A percentile compares a stretch with the other conserved stretches of the same genome.
These are phyloP conservation scores for Collybiopsis confluens DNA, from an alignment of 768 basidiomycete species.

Conservation along the genomic window DNA sequence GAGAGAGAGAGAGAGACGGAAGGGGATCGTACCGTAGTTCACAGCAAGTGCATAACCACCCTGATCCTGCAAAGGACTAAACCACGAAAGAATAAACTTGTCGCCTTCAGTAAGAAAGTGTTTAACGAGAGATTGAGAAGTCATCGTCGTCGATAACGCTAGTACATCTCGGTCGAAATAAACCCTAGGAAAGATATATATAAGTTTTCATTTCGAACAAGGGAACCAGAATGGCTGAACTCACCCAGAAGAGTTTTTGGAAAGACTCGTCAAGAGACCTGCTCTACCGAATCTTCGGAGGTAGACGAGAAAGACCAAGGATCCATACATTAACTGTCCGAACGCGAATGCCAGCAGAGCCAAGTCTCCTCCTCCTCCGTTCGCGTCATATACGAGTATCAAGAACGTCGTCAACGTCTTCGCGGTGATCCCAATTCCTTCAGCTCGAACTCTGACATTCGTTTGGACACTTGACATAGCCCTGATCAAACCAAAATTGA, in stretches of 20 bases:
- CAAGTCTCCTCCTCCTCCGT: constrained; percentile 30
- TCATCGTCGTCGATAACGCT: constrained; percentile 76
- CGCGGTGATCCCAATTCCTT: constrained; percentile 74
- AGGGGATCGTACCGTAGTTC: constrained; percentile 73
- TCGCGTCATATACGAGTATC: constrained; percentile 51
- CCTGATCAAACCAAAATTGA: constrained; percentile 31
- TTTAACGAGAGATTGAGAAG: constrained; percentile 84
- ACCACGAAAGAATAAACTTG: constrained; percentile 80
- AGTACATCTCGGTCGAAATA: constrained; percentile 48
- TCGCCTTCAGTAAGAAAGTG: constrained; percentile 96
- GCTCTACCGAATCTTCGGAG: constrained; percentile 32
- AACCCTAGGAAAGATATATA: constrained; percentile 10
- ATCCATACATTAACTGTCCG: constrained; percentile 78
- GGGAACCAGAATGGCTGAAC: not conserved
- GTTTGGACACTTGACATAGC: constrained; percentile 69
- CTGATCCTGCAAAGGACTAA: constrained; percentile 82
- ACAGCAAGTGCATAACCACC: constrained; percentile 94
- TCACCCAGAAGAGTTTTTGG: constrained; percentile 21
- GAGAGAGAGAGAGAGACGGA: not conserved
- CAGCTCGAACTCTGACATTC: constrained; percentile 72
- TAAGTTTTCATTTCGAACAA: not conserved
- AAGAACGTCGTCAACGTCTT: constrained; percentile 74
- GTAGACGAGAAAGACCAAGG: constrained; percentile 55
- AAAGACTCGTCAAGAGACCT: constrained; percentile 23
- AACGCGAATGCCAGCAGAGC: constrained; percentile 81